These are phyloP conservation scores for Capronia americana DNA, from an alignment of 2,329 filamentous ascomycete species.

Conservation along the genomic window DNA sequence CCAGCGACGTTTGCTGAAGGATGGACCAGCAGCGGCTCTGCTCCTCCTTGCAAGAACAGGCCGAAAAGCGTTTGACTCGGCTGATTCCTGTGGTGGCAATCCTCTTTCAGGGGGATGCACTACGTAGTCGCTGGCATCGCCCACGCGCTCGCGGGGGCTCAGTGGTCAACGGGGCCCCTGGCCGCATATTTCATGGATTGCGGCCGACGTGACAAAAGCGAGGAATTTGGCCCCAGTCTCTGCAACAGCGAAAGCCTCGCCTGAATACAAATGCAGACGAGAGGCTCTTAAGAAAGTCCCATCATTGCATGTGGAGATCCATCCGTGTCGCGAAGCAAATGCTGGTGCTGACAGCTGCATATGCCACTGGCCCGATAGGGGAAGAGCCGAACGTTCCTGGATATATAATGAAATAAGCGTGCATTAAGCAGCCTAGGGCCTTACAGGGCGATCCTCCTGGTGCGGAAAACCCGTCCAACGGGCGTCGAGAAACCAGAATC, in stretches of 20 bases:
- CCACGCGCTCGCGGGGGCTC: not conserved
- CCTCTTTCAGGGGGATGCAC: not conserved
- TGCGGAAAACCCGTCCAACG: constrained; percentile 5
- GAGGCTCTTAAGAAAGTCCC: not conserved
- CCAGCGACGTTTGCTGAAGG: not conserved
- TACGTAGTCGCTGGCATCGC: not conserved
- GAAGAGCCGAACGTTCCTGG: not conserved
- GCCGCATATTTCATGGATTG: not conserved
- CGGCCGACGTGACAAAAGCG: not conserved
- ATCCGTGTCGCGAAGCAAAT: not conserved
- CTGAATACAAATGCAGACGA: not conserved
- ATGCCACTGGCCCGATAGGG: not conserved
- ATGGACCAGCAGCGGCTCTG: constrained; percentile 2
- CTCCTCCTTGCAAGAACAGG: not conserved
- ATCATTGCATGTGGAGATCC: not conserved
- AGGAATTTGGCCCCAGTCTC: not conserved
- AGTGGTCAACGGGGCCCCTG: not conserved
- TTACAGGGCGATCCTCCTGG: constrained; percentile 5
- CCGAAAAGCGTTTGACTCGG: not conserved
- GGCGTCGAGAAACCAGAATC: constrained; percentile 10
- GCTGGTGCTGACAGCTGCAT: constrained; percentile 13
- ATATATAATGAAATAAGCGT: constrained; percentile 10
- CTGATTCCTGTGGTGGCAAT: not conserved
- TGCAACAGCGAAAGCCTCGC: not conserved
- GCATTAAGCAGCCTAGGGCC: not conserved